Evolutionary conservation across 352 stramenopile species (phyloP), one percentile per base, ranked within the genome.

Genomic region (Phytophthora meadii): DNA sequence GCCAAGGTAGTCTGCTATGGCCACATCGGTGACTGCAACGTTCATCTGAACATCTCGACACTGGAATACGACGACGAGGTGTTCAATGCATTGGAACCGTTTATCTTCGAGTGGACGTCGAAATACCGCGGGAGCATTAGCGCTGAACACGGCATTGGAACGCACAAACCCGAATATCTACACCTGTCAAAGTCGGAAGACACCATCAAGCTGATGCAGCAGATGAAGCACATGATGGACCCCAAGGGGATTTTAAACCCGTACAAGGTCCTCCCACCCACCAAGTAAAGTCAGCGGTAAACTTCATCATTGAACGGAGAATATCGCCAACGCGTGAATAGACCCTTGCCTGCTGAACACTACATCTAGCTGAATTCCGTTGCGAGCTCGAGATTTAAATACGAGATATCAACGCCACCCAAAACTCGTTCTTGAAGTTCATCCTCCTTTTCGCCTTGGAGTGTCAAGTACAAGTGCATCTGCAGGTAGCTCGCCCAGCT

Each of bases 121-220:
- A 80, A 89, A 58, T 82, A 80, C 58, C 85, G 85, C 39, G 97
- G 97, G 37, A 99, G 95, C 59, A 98, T 99, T 65, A 98, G 92
- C 50, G 97, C 97, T 25, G 97, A 99, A 75, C 97, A 99, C 76
- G 97, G 97, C 47, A 89, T 99, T 46, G 97, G 97, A 27, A 89
- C 94, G 59, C 90, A 97, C 74, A 99, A 99, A 75, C 83, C 91
- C 17, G 54, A 82, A 46, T 97, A 86, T 62, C 68, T 99, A 14
- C 62, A 86, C 54, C 10, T 92, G 60, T 93, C 91, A 60, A 98
- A 98, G 72, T 88, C 86, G 12, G 39, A 65, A 19, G 79, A 72
- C 49, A 84, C 87, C 28, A 88, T 99, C 58, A 65, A 79, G 37
- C 73, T 98, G 15, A 99, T 99, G 97, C 67, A 76, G 54, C 65